A percentile compares a stretch with the other conserved stretches of the same genome.
Evolutionary conservation across 169 alveolate genomes (phyloP).

Genomic region (Plasmodium falciparum): DNA sequence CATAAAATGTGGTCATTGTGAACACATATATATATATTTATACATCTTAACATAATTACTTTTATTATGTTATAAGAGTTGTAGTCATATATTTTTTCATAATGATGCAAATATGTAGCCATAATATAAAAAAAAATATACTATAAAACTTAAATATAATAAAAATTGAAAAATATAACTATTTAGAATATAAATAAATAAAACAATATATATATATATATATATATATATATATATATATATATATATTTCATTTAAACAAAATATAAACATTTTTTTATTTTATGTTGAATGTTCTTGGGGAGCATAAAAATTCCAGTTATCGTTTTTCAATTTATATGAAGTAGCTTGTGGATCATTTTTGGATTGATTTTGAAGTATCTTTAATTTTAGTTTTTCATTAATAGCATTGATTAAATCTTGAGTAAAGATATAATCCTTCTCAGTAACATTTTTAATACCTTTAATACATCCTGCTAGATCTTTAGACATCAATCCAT

Average conservation of each 20-base stretch:
- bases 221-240: neutral
- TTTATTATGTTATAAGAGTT: no score
- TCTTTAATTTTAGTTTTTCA: conserved; percentile 72
- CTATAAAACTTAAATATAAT: neutral
- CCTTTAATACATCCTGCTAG: conserved; percentile 85
- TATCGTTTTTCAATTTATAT: conserved; percentile 76
- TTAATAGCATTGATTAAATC: conserved; percentile 81
- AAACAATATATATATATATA: neutral
- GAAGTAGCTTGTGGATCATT: conserved; percentile 22
- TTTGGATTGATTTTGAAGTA: conserved; percentile 72
- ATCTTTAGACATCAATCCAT: conserved; percentile 95
- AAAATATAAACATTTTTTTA: neutral
- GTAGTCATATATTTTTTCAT: no score
- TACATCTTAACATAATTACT: no score
- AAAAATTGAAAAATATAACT: neutral
- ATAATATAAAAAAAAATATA: no score
- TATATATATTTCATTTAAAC: no score
- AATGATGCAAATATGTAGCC: no score
- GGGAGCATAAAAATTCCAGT: conserved; percentile 84
- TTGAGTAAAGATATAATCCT: conserved; percentile 76
- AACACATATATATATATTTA: no score
- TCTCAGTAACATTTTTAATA: conserved; percentile 75
- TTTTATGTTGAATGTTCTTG: conserved; percentile 79
- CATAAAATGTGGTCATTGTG: no score
- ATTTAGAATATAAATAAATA: neutral